Percentiles rank a stretch among this genome's conserved stretches.
These are phyloP conservation scores for Pistacia integerrima DNA, from an alignment of 345 rosid genomes.

Conservation along the genomic window DNA sequence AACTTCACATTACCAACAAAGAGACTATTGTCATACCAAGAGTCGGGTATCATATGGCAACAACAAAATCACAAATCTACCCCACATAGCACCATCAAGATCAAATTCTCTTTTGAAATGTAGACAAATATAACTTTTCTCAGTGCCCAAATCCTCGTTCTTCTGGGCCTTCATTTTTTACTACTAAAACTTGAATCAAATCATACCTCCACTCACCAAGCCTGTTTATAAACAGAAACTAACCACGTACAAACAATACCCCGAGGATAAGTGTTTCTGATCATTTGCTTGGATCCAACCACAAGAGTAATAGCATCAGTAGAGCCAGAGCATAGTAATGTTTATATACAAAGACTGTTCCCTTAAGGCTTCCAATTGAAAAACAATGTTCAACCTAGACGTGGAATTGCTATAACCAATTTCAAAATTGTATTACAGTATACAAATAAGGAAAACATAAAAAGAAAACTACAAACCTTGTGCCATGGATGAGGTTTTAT, in stretches of 20 bases:
- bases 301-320: slow-evolving; percentile 1
- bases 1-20: too few species aligned
- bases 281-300: background rate
- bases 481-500: slow-evolving; percentile 99
- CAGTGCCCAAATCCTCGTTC: background rate
- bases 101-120: background rate
- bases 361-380: background rate
- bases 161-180: background rate
- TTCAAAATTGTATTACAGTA: background rate
- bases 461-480: slow-evolving; percentile 49
- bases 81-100: too few species aligned
- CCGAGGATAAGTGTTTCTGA: background rate
- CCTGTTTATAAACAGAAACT: background rate
- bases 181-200: background rate
- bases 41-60: too few species aligned
- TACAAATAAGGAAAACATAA: background rate
- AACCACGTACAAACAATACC: background rate
- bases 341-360: background rate
- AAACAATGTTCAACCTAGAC: slow-evolving; percentile 2
- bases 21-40: too few species aligned
- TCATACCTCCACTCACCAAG: background rate
- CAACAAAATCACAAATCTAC: too few species aligned
- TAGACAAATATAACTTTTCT: background rate
- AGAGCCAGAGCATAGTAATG: background rate
- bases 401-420: background rate